Conservation (phyloP, 139 green algal species). For the Chlamydomonas eustigma region DNA sequence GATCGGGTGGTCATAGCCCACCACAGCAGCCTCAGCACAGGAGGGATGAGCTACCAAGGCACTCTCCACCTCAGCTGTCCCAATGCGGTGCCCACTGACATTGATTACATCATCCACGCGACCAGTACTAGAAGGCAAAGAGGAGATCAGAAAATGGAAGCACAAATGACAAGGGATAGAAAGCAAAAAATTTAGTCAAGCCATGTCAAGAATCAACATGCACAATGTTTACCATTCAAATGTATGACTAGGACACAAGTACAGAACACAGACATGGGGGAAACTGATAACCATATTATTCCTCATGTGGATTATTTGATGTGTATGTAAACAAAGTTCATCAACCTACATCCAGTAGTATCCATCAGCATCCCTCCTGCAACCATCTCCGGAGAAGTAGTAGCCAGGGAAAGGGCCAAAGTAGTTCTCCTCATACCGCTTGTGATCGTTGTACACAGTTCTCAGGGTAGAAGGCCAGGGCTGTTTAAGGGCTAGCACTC, state of each 20-base stretch:
- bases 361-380: slow-evolving; percentile 55
- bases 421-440: slow-evolving; percentile 53
- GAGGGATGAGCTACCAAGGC: slow-evolving; percentile 77
- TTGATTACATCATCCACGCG: slow-evolving; percentile 96
- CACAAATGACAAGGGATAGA: no score
- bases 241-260: no score
- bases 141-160: no score
- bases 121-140: slow-evolving; percentile 54
- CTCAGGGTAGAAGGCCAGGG: slow-evolving; percentile 85
- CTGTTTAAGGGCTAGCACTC: slow-evolving; percentile 58
- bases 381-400: slow-evolving; percentile 77
- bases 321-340: no score
- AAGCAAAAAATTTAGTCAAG: no score
- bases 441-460: slow-evolving; percentile 81
- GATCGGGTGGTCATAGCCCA: slow-evolving; percentile 75
- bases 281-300: no score
- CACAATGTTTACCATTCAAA: no score
- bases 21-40: slow-evolving; percentile 90
- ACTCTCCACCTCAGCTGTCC: slow-evolving; percentile 93
- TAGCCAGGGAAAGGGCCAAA: slow-evolving; percentile 57
- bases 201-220: neutral
- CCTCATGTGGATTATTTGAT: no score
- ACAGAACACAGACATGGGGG: no score
- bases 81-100: slow-evolving; percentile 88
- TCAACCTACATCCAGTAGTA: slow-evolving; percentile 71